phyloP scores from a whole-genome alignment of 2,329 filamentous ascomycete genomes.

The Colletotrichum phormii region DNA sequence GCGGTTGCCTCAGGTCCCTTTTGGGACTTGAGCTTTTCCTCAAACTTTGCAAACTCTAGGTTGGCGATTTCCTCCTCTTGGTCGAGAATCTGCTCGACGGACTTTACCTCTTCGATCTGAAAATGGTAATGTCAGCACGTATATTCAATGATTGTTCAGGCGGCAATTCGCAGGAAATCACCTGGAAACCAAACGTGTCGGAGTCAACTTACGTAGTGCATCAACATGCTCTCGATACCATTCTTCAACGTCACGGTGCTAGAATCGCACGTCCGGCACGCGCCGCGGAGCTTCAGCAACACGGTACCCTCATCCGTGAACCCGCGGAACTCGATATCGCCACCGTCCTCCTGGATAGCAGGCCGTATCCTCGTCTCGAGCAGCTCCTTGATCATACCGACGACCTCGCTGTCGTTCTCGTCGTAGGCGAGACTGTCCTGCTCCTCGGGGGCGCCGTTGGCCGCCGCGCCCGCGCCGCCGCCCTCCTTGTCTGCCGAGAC shows the following conservation, averaged over 20 bases:
- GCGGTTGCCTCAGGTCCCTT: conserved; percentile 50
- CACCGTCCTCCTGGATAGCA: conserved; percentile 96
- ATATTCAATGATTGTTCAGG: too few relatives aligned
- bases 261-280: conserved; percentile 95
- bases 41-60: conserved; percentile 92
- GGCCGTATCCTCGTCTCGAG: conserved; percentile 95
- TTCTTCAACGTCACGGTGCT: conserved; percentile 98
- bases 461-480: conserved; percentile 38
- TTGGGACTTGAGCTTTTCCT: conserved; percentile 78
- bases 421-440: conserved; percentile 84
- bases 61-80: conserved; percentile 90
- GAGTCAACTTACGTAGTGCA: conserved; percentile 82
- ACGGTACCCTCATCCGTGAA: conserved; percentile 85
- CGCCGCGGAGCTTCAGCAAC: conserved; percentile 87
- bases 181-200: too few relatives aligned
- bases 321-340: conserved; percentile 94
- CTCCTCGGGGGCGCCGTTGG: conserved; percentile 59
- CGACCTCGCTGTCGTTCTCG: conserved; percentile 92
- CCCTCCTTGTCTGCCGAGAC: conserved; percentile 71
- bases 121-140: conserved; percentile 43
- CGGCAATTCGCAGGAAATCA: too few relatives aligned
- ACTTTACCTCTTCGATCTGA: conserved; percentile 95
- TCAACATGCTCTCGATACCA: conserved; percentile 98
- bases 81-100: conserved; percentile 90
- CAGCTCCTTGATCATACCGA: conserved; percentile 98